phyloP scores from a whole-genome alignment of 352 stramenopile species.

The Blastocystis sp. region DNA sequence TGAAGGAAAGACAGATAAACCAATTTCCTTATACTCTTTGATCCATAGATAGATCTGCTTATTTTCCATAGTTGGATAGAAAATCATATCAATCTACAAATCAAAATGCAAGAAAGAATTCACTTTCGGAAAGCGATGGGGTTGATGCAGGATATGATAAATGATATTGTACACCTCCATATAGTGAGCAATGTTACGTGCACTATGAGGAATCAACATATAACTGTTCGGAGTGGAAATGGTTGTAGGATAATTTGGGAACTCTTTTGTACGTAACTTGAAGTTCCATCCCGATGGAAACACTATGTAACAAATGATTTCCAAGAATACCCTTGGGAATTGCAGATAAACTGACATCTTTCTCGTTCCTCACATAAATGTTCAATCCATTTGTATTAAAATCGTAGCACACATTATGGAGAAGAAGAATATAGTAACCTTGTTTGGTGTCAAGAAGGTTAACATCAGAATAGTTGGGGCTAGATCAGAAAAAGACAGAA shows the following conservation, averaged over 20 bases:
- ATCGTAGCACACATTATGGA: conserved; percentile 50
- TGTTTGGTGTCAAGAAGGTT: conserved; percentile 35
- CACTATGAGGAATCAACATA: conserved; percentile 56
- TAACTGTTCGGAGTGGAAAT: conserved; percentile 41
- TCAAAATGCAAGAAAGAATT: background rate
- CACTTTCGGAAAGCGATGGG: conserved; percentile 21
- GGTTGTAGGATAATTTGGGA: background rate
- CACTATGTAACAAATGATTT: background rate
- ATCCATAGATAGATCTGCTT: conserved; percentile 60
- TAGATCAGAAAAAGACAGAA: background rate
- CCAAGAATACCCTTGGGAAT: conserved; percentile 26
- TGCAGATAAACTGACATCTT: background rate
- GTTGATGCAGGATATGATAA: conserved; percentile 41
- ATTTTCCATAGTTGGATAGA: conserved; percentile 56
- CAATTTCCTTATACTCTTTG: conserved; percentile 57
- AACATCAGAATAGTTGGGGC: conserved; percentile 9
- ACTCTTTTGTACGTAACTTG: background rate
- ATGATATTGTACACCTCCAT: conserved; percentile 60
- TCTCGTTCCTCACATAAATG: conserved; percentile 28
- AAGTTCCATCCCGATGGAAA: conserved; percentile 13
- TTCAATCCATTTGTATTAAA: conserved; percentile 25
- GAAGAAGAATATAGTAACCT: conserved; percentile 48
- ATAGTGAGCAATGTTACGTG: conserved; percentile 61
- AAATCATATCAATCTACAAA: conserved; percentile 38
- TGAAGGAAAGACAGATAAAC: background rate